Base-by-base conservation (phyloP, 768 basidiomycete species). In the Xerocomus spinulosus region DNA sequence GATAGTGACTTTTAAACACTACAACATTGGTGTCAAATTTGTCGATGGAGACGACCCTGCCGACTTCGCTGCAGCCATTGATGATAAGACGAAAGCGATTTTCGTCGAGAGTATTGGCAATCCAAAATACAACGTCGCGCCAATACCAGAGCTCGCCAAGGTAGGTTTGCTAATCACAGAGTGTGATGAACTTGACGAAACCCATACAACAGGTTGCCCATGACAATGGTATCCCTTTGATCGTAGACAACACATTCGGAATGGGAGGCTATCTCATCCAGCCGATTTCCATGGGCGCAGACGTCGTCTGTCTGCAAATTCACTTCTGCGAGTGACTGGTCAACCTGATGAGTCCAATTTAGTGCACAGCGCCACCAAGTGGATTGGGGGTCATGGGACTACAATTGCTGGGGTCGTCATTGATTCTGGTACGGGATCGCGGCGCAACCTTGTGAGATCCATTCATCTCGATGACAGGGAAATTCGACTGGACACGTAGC, bases 371-470 rank as follows among this genome's bases (percentile, higher is more conserved):
- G 85, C 85, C 1, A 89, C 88, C 1, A 90, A 92, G 58, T 92
- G 88, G 89, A 88, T 90, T 28, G 82, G 84, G 12, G 83, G 85
- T 0, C 86, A 88, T 51, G 87, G 89, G 25, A 89, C 82, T 0
- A 85, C 84, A 20, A 86, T 92, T 39, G 87, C 75, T 4, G 89
- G 88, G 34, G 79, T 88, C 24, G 70, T 92, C 49, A 65, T 91
- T 39, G 87, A 89, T 62, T 75, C 78, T 9, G 87, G 86, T 78
- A 41, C 4, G 52, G 4, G 2, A 24, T 4, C 5, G 25, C 8
- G 3, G 2, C 13, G 7, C 12, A 26, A 6, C 8, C 21, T 21
- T 9, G 8, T 13, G 26, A 15, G 1, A 1, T 5, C 32, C 15
- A 17, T 44, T 49, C 21, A 53, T 3, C 3, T 15, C 1, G 2